phyloP scores from a whole-genome alignment of 495 filamentous ascomycete genomes.

The Barbatosphaeria neglecta region DNA sequence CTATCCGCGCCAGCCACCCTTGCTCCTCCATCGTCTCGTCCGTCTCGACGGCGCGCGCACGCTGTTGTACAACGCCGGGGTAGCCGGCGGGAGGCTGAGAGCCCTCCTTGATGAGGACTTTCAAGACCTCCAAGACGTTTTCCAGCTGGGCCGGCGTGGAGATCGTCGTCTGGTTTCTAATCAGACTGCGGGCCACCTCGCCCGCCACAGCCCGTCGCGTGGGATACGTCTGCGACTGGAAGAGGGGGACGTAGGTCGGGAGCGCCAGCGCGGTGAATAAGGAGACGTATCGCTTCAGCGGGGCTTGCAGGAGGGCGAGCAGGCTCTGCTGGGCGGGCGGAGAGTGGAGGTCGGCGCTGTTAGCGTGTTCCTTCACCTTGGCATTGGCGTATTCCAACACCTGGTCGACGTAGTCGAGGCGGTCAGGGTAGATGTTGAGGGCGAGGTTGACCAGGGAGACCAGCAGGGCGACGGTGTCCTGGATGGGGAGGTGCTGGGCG shows the following conservation, averaged over 20 bases:
- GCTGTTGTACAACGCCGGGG: slow-evolving; percentile 61
- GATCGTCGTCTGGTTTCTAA: slow-evolving; percentile 70
- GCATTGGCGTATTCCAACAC: slow-evolving; percentile 77
- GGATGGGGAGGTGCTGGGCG: slow-evolving; percentile 79
- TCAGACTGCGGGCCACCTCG: slow-evolving; percentile 66
- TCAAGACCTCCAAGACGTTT: slow-evolving; percentile 74
- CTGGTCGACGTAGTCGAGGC: slow-evolving; percentile 91
- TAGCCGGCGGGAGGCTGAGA: slow-evolving; percentile 75
- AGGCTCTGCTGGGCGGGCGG: slow-evolving; percentile 77
- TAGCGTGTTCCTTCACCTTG: slow-evolving; percentile 81
- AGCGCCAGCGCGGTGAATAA: slow-evolving; percentile 88
- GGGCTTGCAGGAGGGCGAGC: slow-evolving; percentile 74
- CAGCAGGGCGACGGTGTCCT: slow-evolving; percentile 84
- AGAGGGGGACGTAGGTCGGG: slow-evolving; percentile 79
- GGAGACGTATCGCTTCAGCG: slow-evolving; percentile 79
- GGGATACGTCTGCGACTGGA: slow-evolving; percentile 85
- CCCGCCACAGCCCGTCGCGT: slow-evolving; percentile 84
- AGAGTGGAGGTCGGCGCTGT: slow-evolving; percentile 89
- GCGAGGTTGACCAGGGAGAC: slow-evolving; percentile 89
- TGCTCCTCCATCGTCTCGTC: slow-evolving; percentile 97
- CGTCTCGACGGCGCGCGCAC: slow-evolving; percentile 54
- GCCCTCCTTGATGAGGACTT: slow-evolving; percentile 87
- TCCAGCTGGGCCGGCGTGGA: slow-evolving; percentile 68
- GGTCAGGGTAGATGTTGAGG: slow-evolving; percentile 86
- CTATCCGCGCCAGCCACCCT: slow-evolving; percentile 84